phyloP scores from a whole-genome alignment of 169 alveolate species.

The Eimeria praecox region DNA sequence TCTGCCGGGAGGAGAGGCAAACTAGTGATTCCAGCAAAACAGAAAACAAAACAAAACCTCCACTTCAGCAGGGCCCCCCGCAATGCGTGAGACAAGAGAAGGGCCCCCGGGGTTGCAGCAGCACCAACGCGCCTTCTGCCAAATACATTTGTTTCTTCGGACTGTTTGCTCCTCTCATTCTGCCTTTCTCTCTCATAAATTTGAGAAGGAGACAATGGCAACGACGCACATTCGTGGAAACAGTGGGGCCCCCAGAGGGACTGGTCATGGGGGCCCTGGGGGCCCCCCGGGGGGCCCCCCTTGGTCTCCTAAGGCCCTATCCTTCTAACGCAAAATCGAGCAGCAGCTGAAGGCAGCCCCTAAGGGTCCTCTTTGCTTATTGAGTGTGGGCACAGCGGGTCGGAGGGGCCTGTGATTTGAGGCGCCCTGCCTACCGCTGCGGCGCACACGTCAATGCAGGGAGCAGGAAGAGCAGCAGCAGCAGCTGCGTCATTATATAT shows the following conservation, averaged over 20 bases:
- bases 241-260: neutral
- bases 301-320: neutral
- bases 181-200: neutral
- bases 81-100: neutral
- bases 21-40: neutral
- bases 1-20: neutral
- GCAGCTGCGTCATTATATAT: neutral
- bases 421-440: neutral
- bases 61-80: neutral
- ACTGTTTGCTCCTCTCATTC: neutral
- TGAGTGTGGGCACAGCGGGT: neutral
- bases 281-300: conserved; percentile 2
- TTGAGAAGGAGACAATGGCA: neutral
- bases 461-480: neutral
- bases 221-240: neutral
- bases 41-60: neutral
- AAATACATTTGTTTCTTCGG: neutral
- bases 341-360: neutral
- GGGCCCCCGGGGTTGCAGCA: neutral
- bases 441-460: neutral
- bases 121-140: neutral
- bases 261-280: neutral
- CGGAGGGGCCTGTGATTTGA: neutral
- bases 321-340: neutral
- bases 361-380: neutral